Percentiles rank a stretch among this genome's conserved stretches.
phyloP scores from a whole-genome alignment of 1,139 yeast genomes.

The Pichia sorboxylosa region DNA sequence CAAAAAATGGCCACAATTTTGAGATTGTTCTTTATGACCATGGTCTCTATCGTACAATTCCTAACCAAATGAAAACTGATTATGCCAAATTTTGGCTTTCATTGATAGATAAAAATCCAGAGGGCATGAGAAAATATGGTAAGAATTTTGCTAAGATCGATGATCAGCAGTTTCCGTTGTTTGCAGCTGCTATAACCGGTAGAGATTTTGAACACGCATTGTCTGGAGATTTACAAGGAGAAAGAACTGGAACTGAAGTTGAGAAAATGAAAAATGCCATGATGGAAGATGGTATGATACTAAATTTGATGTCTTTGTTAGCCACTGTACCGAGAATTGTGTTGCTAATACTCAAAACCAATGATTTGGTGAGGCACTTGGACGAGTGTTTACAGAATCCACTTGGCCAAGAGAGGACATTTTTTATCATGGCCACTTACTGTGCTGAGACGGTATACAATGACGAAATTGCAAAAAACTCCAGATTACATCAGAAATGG shows the following conservation, averaged over 20 bases:
- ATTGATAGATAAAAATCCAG: constrained; percentile 56
- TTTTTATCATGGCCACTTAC: constrained; percentile 78
- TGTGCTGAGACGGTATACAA: constrained; percentile 73
- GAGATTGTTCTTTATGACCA: constrained; percentile 91
- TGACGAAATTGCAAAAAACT: constrained; percentile 42
- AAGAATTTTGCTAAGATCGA: constrained; percentile 68
- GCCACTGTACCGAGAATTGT: constrained; percentile 79
- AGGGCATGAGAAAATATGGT: constrained; percentile 61
- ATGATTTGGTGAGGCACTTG: constrained; percentile 79
- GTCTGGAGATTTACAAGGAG: constrained; percentile 49
- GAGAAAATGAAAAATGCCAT: constrained; percentile 54
- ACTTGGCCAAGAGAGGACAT: constrained; percentile 79
- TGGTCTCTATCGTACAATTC: constrained; percentile 82
- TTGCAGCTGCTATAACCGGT: constrained; percentile 93
- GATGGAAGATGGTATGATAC: constrained; percentile 48
- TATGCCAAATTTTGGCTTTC: constrained; percentile 94
- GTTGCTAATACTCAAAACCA: constrained; percentile 77
- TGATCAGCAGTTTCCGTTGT: constrained; percentile 68
- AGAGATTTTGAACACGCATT: constrained; percentile 67
- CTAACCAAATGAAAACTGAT: constrained; percentile 62
- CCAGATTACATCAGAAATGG: constrained; percentile 26
- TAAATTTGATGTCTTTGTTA: constrained; percentile 69
- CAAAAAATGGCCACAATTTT: constrained; percentile 53
- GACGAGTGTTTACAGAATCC: constrained; percentile 80
- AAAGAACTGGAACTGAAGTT: constrained; percentile 47